phyloP scores from a whole-genome alignment of 2,329 filamentous ascomycete genomes.

The Penicillium fuscoglaucum region DNA sequence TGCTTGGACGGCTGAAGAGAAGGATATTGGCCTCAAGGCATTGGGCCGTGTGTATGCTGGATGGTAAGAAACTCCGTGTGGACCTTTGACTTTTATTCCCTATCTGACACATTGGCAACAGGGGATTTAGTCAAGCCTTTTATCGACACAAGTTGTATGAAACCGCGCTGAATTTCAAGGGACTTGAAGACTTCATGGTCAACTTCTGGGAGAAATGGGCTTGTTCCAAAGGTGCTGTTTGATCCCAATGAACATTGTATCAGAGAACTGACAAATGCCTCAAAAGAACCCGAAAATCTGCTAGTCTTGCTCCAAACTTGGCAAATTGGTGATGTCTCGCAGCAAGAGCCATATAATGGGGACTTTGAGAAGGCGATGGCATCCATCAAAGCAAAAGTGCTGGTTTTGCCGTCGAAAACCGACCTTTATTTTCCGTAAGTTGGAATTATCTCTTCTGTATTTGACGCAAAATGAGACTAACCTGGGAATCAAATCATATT shows the following conservation, averaged over 20 bases:
- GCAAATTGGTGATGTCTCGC: slow-evolving; percentile 71
- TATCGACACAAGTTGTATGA: slow-evolving; percentile 72
- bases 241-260: not conserved
- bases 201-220: slow-evolving; percentile 78
- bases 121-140: slow-evolving; percentile 78
- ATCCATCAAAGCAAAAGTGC: slow-evolving; percentile 68
- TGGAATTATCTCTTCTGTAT: not conserved
- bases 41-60: slow-evolving; percentile 75
- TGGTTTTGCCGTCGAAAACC: slow-evolving; percentile 70
- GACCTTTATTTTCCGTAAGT: slow-evolving; percentile 76
- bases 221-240: slow-evolving; percentile 57
- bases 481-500: not conserved
- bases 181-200: slow-evolving; percentile 71
- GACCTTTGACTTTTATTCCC: not conserved
- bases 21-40: slow-evolving; percentile 63
- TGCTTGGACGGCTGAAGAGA: slow-evolving; percentile 57
- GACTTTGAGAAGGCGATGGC: slow-evolving; percentile 66
- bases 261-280: not conserved
- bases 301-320: slow-evolving; percentile 75
- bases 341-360: slow-evolving; percentile 67
- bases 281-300: slow-evolving; percentile 68
- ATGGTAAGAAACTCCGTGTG: slow-evolving; percentile 47
- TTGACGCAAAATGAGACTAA: not conserved
- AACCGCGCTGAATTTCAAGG: slow-evolving; percentile 62
- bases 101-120: slow-evolving; percentile 17